These are phyloP conservation scores for Kodamaea kaohsiungensis DNA, from an alignment of 805 yeast genomes.

Conservation along the genomic window DNA sequence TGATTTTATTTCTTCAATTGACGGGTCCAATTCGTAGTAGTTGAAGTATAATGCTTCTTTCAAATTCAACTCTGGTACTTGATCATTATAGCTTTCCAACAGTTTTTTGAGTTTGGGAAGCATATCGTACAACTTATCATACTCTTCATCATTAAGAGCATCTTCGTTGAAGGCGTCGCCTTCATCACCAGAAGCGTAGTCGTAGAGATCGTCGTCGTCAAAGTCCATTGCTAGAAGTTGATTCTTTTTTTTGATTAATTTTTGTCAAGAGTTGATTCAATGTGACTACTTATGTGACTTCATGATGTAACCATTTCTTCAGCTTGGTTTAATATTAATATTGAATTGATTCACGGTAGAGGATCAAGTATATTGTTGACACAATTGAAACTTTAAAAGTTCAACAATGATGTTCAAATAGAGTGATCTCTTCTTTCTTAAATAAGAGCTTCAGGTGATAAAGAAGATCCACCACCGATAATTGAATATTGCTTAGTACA, in stretches of 20 bases:
- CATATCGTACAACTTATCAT: constrained; percentile 41
- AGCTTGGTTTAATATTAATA: no score
- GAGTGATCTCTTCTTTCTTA: no score
- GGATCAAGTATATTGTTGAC: no score
- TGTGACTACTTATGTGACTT: no score
- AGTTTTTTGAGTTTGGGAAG: constrained; percentile 45
- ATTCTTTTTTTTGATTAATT: not conserved
- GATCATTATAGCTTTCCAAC: constrained; percentile 41
- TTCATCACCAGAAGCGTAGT: constrained; percentile 27
- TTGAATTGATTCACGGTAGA: no score
- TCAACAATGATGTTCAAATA: no score
- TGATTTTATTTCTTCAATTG: constrained; percentile 48
- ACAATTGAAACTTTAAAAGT: no score
- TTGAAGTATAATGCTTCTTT: constrained; percentile 61
- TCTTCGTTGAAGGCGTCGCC: constrained; percentile 37
- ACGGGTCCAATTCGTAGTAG: constrained; percentile 53
- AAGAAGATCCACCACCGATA: no score
- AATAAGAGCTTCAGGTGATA: no score
- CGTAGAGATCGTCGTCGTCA: constrained; percentile 28
- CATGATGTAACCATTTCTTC: no score
- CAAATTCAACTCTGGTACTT: constrained; percentile 49
- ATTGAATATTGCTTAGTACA: no score
- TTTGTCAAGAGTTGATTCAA: not conserved
- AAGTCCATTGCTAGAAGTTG: constrained; percentile 12
- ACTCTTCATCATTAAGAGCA: constrained; percentile 38